Evolutionary conservation across 108 stramenopile genomes (phyloP).

Genomic region (Schizochytrium sp.): DNA sequence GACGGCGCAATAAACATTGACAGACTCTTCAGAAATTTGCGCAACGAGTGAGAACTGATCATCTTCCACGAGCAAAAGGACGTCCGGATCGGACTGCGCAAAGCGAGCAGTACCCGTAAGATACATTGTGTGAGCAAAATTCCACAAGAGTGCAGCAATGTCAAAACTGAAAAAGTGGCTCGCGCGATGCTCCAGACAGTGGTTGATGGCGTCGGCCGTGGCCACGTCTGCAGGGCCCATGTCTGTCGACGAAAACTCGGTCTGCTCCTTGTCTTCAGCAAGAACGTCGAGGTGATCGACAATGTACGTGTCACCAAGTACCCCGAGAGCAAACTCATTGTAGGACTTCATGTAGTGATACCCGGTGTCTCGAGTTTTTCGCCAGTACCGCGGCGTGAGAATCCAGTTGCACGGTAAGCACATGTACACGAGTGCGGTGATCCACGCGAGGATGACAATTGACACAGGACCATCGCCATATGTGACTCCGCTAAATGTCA

Average conservation of each 20-base stretch:
- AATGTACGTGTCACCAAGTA: neutral
- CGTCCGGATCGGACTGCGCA: slow-evolving; percentile 9
- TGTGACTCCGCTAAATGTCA: neutral
- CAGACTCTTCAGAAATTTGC: neutral
- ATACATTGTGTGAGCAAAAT: slow-evolving; percentile 15
- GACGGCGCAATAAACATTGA: neutral
- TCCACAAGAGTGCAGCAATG: slow-evolving; percentile 3
- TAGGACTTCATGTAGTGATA: neutral
- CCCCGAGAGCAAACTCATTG: neutral
- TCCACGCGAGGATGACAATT: neutral
- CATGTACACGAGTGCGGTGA: neutral
- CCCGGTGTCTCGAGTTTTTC: neutral
- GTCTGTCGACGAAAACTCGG: neutral
- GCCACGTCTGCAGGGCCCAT: neutral
- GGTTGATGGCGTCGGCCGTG: neutral
- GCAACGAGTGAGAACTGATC: neutral
- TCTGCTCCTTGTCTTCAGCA: neutral
- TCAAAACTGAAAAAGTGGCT: neutral
- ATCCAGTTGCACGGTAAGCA: neutral
- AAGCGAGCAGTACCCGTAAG: neutral
- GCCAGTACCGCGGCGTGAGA: neutral
- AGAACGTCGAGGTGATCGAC: neutral
- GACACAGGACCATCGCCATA: neutral
- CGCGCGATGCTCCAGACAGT: neutral
- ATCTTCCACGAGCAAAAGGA: neutral